phyloP scores from a whole-genome alignment of 2,329 filamentous ascomycete species.

The Sporothrix mexicana region DNA sequence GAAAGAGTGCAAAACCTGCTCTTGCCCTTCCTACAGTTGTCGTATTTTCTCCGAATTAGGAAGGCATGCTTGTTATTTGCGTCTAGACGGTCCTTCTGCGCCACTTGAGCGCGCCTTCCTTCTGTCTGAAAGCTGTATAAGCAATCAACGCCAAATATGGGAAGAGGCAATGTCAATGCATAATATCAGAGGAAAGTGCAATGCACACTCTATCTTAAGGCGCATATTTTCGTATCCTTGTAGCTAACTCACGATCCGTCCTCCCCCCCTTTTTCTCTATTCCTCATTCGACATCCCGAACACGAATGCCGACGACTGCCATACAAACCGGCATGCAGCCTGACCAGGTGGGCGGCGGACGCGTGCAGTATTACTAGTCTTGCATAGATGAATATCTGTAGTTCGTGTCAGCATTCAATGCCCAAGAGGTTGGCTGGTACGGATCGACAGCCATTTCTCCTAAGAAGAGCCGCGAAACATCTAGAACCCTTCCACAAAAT shows the following conservation, averaged over 20 bases:
- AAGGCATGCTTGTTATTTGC: constrained; percentile 11
- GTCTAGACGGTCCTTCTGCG: neutral
- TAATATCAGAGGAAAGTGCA: neutral
- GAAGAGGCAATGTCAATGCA: neutral
- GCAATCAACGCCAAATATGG: neutral
- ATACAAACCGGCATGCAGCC: neutral
- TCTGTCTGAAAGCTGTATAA: neutral
- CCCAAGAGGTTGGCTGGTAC: neutral
- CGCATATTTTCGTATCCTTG: neutral
- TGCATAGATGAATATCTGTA: neutral
- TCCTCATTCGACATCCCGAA: neutral
- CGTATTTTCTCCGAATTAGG: neutral
- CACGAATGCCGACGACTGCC: neutral
- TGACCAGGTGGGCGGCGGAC: neutral
- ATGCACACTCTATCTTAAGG: neutral
- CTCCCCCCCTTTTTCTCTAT: neutral
- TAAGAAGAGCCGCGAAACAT: neutral
- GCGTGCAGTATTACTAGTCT: neutral
- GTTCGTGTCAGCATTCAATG: neutral
- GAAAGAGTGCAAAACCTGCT: neutral
- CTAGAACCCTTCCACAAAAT: neutral
- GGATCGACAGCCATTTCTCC: neutral
- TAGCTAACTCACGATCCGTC: neutral
- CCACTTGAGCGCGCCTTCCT: constrained; percentile 3
- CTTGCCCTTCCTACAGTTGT: neutral